Percentiles rank a stretch among this genome's conserved stretches.
Evolutionary conservation across 331 rosid genomes (phyloP).

Genomic region (Rosa hybrid): DNA sequence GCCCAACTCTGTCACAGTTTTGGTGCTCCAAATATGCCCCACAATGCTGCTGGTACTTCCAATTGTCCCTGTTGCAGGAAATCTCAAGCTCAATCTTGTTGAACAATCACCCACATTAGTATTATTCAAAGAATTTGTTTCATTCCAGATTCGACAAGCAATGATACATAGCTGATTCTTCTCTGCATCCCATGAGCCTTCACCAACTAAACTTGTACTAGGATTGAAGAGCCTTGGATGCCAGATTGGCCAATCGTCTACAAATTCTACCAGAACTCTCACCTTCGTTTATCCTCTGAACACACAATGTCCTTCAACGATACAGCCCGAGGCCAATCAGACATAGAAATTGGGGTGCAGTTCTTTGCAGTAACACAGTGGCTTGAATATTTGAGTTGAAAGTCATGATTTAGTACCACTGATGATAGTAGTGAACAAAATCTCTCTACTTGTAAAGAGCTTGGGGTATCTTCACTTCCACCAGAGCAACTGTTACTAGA

Average conservation of each 20-base stretch:
- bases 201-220: constrained; percentile 45
- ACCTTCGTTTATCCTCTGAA: constrained; percentile 21
- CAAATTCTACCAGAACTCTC: constrained; percentile 36
- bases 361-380: background rate
- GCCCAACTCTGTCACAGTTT: constrained; percentile 29
- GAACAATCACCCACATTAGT: constrained; percentile 19
- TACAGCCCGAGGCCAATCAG: constrained; percentile 30
- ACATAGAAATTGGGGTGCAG: background rate
- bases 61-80: constrained; percentile 40
- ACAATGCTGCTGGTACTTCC: constrained; percentile 36
- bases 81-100: background rate
- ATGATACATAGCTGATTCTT: constrained; percentile 32
- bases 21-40: constrained; percentile 63
- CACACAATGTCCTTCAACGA: constrained; percentile 38
- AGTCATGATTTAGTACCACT: background rate
- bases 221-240: constrained; percentile 34
- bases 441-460: background rate
- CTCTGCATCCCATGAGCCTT: constrained; percentile 62
- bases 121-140: constrained; percentile 10
- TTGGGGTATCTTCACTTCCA: constrained; percentile 12
- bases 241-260: background rate
- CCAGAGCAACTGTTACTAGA: constrained; percentile 3
- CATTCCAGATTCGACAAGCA: constrained; percentile 42
- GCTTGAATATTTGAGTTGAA: constrained; percentile 28
- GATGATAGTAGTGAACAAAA: constrained; percentile 31